These are phyloP conservation scores for Ogataea nitratoaversa DNA, from an alignment of 805 yeast species.

Conservation along the genomic window DNA sequence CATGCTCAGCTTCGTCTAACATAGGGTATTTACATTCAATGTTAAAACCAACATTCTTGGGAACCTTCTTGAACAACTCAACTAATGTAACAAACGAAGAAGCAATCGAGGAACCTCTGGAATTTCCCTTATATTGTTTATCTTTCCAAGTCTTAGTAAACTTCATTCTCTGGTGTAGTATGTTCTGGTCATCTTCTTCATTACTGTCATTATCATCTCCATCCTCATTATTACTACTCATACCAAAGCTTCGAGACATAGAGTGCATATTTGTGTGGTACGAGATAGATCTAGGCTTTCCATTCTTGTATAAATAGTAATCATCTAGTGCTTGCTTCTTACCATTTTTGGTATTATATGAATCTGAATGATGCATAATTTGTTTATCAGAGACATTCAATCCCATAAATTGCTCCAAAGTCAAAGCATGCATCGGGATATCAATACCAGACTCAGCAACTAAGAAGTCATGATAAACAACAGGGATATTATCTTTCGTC, in stretches of 20 bases:
- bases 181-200: constrained; percentile 31
- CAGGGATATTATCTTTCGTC: constrained; percentile 88
- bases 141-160: constrained; percentile 84
- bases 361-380: constrained; percentile 2
- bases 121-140: constrained; percentile 88
- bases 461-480: constrained; percentile 88
- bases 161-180: constrained; percentile 62
- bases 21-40: constrained; percentile 94
- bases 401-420: constrained; percentile 81
- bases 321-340: constrained; percentile 27
- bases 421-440: constrained; percentile 90
- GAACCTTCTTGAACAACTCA: constrained; percentile 78
- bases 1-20: constrained; percentile 87
- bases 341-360: constrained; percentile 1
- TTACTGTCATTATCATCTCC: constrained; percentile 3
- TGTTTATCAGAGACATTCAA: constrained; percentile 33
- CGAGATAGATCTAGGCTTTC: constrained; percentile 36
- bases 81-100: constrained; percentile 86
- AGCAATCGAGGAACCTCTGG: constrained; percentile 84
- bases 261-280: constrained; percentile 11
- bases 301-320: constrained; percentile 23
- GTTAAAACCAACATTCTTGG: constrained; percentile 83
- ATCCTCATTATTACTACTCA: background rate
- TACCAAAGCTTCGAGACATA: background rate
- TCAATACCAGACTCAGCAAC: constrained; percentile 96